Percentiles rank a stretch among this genome's conserved stretches.
Evolutionary conservation across 371 early-diverging fungal genomes (phyloP).

Genomic region (Mortierella sp.): DNA sequence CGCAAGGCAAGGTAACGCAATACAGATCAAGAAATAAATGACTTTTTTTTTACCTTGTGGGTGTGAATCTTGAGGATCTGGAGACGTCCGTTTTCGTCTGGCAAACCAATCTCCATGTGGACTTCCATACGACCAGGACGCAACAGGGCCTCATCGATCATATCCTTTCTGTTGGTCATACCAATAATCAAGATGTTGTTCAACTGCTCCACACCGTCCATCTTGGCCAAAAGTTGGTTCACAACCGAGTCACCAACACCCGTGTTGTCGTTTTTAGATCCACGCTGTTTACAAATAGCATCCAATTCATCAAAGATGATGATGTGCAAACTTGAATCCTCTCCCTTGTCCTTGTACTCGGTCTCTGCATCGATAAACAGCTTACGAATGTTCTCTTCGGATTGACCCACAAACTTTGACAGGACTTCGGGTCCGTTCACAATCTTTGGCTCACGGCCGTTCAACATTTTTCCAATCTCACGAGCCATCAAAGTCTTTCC

Average conservation of each 20-base stretch:
- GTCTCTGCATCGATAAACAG: constrained; percentile 98
- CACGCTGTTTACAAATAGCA: constrained; percentile 99
- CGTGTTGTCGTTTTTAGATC: constrained; percentile 92
- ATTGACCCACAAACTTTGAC: constrained; percentile 99
- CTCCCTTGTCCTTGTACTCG: constrained; percentile 96
- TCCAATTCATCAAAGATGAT: constrained; percentile 99
- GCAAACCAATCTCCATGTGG: constrained; percentile 96
- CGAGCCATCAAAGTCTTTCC: constrained; percentile 99
- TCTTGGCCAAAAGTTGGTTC: constrained; percentile 98
- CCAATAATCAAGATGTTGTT: constrained; percentile 98
- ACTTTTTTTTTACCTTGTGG: constrained; percentile 70
- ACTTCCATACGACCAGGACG: constrained; percentile 98
- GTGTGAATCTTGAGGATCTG: constrained; percentile 98
- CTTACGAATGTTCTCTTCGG: constrained; percentile 99
- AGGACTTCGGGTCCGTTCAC: constrained; percentile 99
- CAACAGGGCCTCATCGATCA: constrained; percentile 98
- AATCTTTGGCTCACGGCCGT: constrained; percentile 96
- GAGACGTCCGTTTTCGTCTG: constrained; percentile 92
- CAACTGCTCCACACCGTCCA: constrained; percentile 99
- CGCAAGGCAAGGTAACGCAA: neutral
- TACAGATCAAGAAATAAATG: neutral
- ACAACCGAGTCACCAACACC: constrained; percentile 99
- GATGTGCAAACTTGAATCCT: constrained; percentile 96
- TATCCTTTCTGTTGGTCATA: constrained; percentile 99
- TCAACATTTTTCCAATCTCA: constrained; percentile 99